Conservation (phyloP, 371 early-diverging fungal genomes). For the Cokeromyces recurvatus region DNA sequence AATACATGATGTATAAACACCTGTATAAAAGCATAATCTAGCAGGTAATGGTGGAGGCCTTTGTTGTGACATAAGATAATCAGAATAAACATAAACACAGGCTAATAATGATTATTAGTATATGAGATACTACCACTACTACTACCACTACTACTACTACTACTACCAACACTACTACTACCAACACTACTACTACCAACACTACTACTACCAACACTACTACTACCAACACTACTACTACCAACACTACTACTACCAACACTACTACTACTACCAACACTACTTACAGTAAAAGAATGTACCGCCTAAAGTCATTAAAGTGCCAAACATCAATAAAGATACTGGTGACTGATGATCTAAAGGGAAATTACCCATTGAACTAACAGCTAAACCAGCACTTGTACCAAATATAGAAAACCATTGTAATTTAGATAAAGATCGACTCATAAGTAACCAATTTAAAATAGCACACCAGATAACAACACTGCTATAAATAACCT, state of each 20-base stretch:
- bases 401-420: conserved; percentile 68
- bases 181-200: too few relatives aligned
- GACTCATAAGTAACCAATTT: conserved; percentile 52
- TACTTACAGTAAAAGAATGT: conserved; percentile 53
- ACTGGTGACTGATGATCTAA: conserved; percentile 5
- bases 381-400: conserved; percentile 61
- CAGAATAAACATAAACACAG: conserved; percentile 50
- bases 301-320: conserved; percentile 50
- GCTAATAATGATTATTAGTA: conserved; percentile 22
- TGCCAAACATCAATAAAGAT: conserved; percentile 39
- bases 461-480: conserved; percentile 75
- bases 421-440: conserved; percentile 49
- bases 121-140: background rate
- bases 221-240: too few relatives aligned
- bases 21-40: conserved; percentile 49
- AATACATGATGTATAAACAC: conserved; percentile 42
- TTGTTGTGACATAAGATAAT: conserved; percentile 47
- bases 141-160: too few relatives aligned
- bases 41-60: conserved; percentile 41
- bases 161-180: too few relatives aligned
- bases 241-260: too few relatives aligned
- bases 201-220: too few relatives aligned
- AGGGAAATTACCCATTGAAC: conserved; percentile 35
- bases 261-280: too few relatives aligned
- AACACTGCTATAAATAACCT: conserved; percentile 71